Evolutionary conservation across 495 filamentous ascomycete species (phyloP), one percentile per base, ranked within the genome.

Genomic region (Xylaria castorea): DNA sequence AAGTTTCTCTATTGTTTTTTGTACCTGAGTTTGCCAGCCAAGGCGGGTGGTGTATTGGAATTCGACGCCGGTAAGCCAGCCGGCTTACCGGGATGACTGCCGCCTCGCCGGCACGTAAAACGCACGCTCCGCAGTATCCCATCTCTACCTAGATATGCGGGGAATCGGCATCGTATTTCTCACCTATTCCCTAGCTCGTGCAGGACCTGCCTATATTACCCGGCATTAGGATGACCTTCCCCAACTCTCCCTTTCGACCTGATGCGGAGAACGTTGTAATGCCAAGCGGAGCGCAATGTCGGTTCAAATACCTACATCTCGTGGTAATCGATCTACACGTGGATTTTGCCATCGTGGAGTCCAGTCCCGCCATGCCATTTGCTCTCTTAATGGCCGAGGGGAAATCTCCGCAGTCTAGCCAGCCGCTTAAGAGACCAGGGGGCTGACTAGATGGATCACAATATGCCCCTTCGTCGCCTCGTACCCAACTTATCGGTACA

Each of bases 31-130:
- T 11, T 11, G 32, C 30, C 25, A 50, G 64, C 64, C 63, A 50
- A 48, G 63, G 42, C 30, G 61, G 38, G 61, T 42, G 40, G 63
- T 40, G 30, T 30, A 25, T 25, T 36, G 8, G 38, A 38, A 4
- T 25, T 9, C 18, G 48, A 32, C 22, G 8, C 27, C 16, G 38
- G 27, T 22, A 61, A 60, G 40, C 48, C 36, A 32, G 20, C 46
- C 68, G 68, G 68, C 57, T 63, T 42, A 18, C n/a, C 58, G 68
- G 68, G 68, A 53, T 42, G 58, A 18, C 44, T 71, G 58, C 68
- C 68, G 68, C 32, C 20, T 48, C 32, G 42, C 57, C 40, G 40
- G n/a, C 46, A 50, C 58, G 18, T n/a, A 14, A 51, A 11, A n/a
- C 18, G 32, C 27, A 22, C 38, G 30, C 36, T 22, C 38, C 36